Conservation (phyloP, 2,329 filamentous ascomycete genomes). For the Hypomyces perniciosus region DNA sequence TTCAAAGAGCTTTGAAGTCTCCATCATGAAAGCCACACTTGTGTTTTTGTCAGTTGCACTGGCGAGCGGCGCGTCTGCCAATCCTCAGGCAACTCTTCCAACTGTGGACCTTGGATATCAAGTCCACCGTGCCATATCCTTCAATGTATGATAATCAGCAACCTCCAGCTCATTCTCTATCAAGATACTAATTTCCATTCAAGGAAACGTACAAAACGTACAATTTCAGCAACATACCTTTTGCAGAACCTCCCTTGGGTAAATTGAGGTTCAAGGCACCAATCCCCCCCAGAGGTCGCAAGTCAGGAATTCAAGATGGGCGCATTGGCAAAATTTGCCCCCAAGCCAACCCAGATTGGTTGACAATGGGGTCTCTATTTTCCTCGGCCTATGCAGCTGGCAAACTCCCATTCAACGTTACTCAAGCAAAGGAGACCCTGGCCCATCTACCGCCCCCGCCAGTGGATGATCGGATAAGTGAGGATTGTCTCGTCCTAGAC, state of each 20-base stretch:
- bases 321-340: slow-evolving; percentile 10
- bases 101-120: slow-evolving; percentile 9
- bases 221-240: slow-evolving; percentile 10
- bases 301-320: slow-evolving; percentile 4
- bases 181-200: background rate
- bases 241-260: slow-evolving; percentile 6
- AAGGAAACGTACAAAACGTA: slow-evolving; percentile 5
- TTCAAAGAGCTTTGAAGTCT: too few relatives aligned
- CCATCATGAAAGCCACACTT: too few relatives aligned
- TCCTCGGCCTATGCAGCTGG: background rate
- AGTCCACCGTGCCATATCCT: slow-evolving; percentile 10
- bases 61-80: too few relatives aligned
- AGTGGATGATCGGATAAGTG: slow-evolving; percentile 1
- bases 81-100: background rate
- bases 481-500: slow-evolving; percentile 10
- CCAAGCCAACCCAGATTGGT: slow-evolving; percentile 1
- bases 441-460: background rate
- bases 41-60: too few relatives aligned
- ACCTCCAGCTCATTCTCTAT: too few relatives aligned
- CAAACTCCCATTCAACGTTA: slow-evolving; percentile 5
- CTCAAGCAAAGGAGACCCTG: background rate
- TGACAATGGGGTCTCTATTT: slow-evolving; percentile 1
- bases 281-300: slow-evolving; percentile 2
- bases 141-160: background rate
- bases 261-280: slow-evolving; percentile 1